Percentiles rank a stretch among this genome's conserved stretches.
Evolutionary conservation across 1,284 basidiomycete genomes (phyloP).

Genomic region (Veloporphyrellus conicus): DNA sequence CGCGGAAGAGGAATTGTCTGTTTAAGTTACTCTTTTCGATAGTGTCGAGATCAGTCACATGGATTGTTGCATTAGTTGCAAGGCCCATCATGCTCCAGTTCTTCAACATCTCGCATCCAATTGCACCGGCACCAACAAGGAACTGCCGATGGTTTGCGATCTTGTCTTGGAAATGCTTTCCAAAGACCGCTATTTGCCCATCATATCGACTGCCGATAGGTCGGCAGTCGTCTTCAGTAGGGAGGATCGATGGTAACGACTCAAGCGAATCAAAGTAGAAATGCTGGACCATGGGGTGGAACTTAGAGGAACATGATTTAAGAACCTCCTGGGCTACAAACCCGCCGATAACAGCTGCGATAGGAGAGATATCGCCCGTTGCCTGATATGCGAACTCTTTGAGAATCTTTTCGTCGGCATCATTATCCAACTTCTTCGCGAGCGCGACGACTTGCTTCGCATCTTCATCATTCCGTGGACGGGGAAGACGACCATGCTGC

Average conservation of each 20-base stretch:
- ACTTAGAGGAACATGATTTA: conserved; percentile 97
- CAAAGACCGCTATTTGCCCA: conserved; percentile 94
- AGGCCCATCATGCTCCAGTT: conserved; percentile 99
- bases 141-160: conserved; percentile 91
- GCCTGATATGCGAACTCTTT: conserved; percentile 91
- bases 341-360: conserved; percentile 93
- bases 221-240: conserved; percentile 83
- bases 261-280: conserved; percentile 98
- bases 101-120: conserved; percentile 99
- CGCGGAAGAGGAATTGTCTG: conserved; percentile 95
- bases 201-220: conserved; percentile 87
- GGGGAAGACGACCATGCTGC: conserved; percentile 69
- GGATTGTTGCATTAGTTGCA: conserved; percentile 81
- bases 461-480: conserved; percentile 81
- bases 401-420: conserved; percentile 78
- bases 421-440: conserved; percentile 75
- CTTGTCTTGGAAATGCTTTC: conserved; percentile 89
- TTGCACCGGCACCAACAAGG: conserved; percentile 96
- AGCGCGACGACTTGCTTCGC: conserved; percentile 68
- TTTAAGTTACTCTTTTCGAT: conserved; percentile 99
- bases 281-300: conserved; percentile 94
- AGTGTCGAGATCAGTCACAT: conserved; percentile 97
- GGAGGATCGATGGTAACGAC: conserved; percentile 74
- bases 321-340: conserved; percentile 98
- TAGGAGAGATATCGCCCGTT: conserved; percentile 85